Conservation (phyloP, 306 rosid species). For the Quercus bicolor region DNA sequence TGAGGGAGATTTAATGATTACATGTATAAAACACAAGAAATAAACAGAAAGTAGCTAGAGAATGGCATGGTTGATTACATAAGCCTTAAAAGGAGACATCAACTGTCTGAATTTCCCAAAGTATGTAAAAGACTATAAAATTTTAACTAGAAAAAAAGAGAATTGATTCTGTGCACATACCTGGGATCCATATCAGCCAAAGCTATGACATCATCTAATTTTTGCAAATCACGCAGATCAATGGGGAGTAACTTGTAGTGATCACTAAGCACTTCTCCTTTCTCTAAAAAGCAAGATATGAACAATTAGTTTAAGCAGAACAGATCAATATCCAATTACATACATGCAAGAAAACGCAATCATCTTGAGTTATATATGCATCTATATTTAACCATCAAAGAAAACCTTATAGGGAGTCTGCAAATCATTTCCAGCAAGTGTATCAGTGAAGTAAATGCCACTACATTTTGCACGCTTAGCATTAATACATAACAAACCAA, state of each 20-base stretch:
- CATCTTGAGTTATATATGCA: not conserved
- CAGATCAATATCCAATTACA: not conserved
- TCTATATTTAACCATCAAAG: not conserved
- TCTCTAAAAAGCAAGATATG: conserved; percentile 53
- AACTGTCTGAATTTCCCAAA: not conserved
- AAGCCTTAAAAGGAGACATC: not conserved
- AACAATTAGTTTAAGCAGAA: not conserved
- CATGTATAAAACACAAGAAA: not conserved
- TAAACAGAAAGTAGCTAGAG: not conserved
- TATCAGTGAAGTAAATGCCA: not conserved
- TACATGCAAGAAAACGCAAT: not conserved
- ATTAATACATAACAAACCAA: not conserved
- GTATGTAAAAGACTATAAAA: not conserved
- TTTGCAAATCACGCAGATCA: conserved; percentile 64
- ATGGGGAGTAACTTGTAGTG: conserved; percentile 84
- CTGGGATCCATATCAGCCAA: conserved; percentile 79
- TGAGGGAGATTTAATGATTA: not conserved
- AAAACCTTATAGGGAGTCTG: not conserved
- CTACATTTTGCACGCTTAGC: not conserved
- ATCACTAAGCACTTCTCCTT: conserved; percentile 82
- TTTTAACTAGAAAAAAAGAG: not conserved
- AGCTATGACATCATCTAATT: conserved; percentile 56
- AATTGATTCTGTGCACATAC: conserved; percentile 40
- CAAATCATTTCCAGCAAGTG: not conserved
- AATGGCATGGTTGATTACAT: not conserved